phyloP scores from a whole-genome alignment of 495 filamentous ascomycete genomes.

The Neurospora sp. region DNA sequence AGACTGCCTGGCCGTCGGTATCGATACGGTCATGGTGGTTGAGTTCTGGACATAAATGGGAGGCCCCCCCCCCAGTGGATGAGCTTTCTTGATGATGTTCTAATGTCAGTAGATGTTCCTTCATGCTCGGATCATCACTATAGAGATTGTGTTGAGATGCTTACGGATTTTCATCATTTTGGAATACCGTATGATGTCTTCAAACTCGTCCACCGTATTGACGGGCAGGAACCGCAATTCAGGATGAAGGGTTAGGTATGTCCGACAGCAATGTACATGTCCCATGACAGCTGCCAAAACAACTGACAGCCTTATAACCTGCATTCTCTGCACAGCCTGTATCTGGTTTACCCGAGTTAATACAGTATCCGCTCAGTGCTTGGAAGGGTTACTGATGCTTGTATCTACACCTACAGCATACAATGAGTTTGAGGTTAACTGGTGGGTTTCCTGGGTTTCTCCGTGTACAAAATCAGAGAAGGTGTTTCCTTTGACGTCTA shows the following conservation, averaged over 20 bases:
- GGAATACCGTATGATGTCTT: not conserved
- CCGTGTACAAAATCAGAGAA: not conserved
- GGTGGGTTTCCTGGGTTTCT: not conserved
- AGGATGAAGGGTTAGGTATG: not conserved
- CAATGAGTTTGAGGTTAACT: not conserved
- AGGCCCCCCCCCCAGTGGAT: not conserved
- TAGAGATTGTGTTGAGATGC: not conserved
- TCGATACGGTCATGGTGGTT: not conserved
- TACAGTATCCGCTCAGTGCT: not conserved
- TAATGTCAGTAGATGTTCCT: not conserved
- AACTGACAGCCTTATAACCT: not conserved
- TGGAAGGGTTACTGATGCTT: not conserved
- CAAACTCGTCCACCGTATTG: not conserved
- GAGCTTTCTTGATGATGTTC: not conserved
- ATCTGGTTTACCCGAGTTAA: not conserved
- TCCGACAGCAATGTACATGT: not conserved
- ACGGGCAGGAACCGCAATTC: not conserved
- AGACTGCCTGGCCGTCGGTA: not conserved
- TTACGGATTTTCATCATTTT: not conserved
- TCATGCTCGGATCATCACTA: not conserved
- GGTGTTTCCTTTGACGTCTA: not conserved
- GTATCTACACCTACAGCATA: not conserved
- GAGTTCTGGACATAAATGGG: not conserved
- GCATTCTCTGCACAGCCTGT: not conserved
- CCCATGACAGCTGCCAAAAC: not conserved